Evolutionary conservation across 2,329 filamentous ascomycete genomes (phyloP).

Genomic region (Trichoderma guizhouense): DNA sequence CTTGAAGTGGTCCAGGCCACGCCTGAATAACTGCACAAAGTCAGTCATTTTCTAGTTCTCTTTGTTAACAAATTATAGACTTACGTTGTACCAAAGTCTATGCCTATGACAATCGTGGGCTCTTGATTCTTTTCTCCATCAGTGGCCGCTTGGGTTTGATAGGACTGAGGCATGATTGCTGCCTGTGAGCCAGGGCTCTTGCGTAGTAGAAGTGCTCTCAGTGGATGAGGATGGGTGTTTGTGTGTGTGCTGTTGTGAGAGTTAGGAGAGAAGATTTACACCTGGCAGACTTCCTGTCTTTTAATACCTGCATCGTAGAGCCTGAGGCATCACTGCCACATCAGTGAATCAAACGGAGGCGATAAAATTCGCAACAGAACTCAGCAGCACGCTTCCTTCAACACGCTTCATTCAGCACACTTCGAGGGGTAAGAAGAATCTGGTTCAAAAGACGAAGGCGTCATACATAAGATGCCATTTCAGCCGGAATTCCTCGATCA

Average conservation of each 20-base stretch:
- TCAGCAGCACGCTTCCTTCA: neutral
- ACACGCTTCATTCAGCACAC: too few relatives aligned
- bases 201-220: neutral
- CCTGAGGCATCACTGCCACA: neutral
- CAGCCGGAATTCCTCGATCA: accelerated
- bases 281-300: too few relatives aligned
- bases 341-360: neutral
- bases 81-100: slow-evolving; percentile 48
- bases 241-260: too few relatives aligned
- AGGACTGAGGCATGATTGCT: neutral
- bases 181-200: neutral
- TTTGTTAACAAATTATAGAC: slow-evolving; percentile 1
- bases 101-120: slow-evolving; percentile 33
- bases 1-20: slow-evolving; percentile 37
- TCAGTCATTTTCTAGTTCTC: neutral
- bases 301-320: neutral
- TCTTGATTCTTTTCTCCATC: accelerated
- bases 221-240: neutral
- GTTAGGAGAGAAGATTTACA: too few relatives aligned
- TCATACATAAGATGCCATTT: neutral
- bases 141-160: neutral
- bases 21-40: slow-evolving; percentile 35
- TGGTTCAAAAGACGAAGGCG: neutral
- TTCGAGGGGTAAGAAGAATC: too few relatives aligned
- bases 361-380: neutral